Evolutionary conservation across 345 rosid genomes (phyloP), one percentile per base, ranked within the genome.

Genomic region (Ceriops tagal): DNA sequence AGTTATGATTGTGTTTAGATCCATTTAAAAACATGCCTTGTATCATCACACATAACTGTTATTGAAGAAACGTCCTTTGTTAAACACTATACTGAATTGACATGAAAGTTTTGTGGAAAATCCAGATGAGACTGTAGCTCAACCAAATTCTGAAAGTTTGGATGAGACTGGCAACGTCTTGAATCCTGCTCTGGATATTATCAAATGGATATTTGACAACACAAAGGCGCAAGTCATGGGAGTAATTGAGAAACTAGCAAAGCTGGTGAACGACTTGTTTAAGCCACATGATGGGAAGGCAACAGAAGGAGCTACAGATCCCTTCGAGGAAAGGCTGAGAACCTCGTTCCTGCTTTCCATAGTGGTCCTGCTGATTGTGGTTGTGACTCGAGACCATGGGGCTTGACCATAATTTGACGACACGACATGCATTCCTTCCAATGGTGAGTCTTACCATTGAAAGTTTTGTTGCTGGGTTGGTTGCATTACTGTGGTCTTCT

Each of bases 311-410:
- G 64, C 75, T 18, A 49, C 60, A 47, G 76, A 76, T 21, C 83
- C 86, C 0, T 78, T 86, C 18, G 85, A 86, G 74, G 84, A 88
- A 67, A 88, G 80, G 79, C 83, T 95, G 69, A 83, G 87, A 58
- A 75, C 78, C 65, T 87, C 96, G 19, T 87, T 92, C 76, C 73
- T 90, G 76, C 83, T 95, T 16, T 71, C 96, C 5, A 71, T 88
- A 26, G 67, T 87, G 77, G 92, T 90, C 39, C 76, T 95, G 63
- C 76, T 95, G 85, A 67, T 88, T 11, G 96, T 95, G 80, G 87
- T 82, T 11, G 87, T 86, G 70, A 72, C 81, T 66, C 87, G 96
- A 84, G 85, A 71, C 59, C 70, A 57, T 5, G 71, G 69, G 67
- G 86, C 81, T 71, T 85, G 87, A 86, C 53, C 73, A 53, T 71